phyloP scores from a whole-genome alignment of 768 basidiomycete species.

The Galerina marginata region DNA sequence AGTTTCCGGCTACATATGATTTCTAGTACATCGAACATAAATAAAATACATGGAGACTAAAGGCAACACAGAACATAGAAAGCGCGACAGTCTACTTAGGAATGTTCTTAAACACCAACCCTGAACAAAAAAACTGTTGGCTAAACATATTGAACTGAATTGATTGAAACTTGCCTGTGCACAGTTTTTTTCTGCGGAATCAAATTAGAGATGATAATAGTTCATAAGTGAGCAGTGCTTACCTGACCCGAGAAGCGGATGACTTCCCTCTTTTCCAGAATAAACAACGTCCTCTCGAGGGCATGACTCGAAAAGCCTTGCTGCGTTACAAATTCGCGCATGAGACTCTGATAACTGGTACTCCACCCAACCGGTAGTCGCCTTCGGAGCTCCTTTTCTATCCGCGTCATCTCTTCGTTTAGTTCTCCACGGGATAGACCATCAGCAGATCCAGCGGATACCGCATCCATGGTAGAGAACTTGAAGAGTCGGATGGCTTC shows the following conservation, averaged over 20 bases:
- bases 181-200: slow-evolving; percentile 50
- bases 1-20: neutral
- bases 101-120: slow-evolving; percentile 21
- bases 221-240: slow-evolving; percentile 19
- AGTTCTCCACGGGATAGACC: slow-evolving; percentile 90
- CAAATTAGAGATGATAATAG: slow-evolving; percentile 4
- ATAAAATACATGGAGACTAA: slow-evolving; percentile 18
- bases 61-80: slow-evolving; percentile 13
- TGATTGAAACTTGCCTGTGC: slow-evolving; percentile 35
- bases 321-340: slow-evolving; percentile 91
- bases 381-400: slow-evolving; percentile 85
- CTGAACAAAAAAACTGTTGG: neutral
- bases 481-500: slow-evolving; percentile 99
- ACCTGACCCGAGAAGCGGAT: slow-evolving; percentile 85
- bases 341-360: slow-evolving; percentile 92
- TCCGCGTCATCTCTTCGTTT: slow-evolving; percentile 90
- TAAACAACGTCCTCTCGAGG: slow-evolving; percentile 86
- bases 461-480: slow-evolving; percentile 99
- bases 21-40: slow-evolving; percentile 4
- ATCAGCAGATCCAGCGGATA: slow-evolving; percentile 91
- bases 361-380: slow-evolving; percentile 94
- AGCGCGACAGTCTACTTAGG: neutral
- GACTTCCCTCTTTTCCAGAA: slow-evolving; percentile 96
- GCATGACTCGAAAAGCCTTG: slow-evolving; percentile 92
- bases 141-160: neutral